phyloP scores from a whole-genome alignment of 257 asterid species.

The Voacanga thouarsii region DNA sequence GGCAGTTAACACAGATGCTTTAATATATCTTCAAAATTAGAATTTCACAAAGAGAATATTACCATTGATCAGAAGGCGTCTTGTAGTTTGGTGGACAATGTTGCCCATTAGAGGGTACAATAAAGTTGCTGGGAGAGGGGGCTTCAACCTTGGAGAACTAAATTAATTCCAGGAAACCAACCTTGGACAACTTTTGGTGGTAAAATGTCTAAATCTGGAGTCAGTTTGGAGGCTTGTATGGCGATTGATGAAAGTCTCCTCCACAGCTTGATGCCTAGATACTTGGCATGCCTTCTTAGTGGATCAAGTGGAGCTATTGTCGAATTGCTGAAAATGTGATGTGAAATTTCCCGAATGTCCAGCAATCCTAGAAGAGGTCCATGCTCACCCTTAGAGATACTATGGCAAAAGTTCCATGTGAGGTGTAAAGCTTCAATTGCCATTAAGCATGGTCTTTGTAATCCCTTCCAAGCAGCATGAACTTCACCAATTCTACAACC shows the following conservation, averaged over 20 bases:
- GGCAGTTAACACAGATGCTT: too few relatives aligned
- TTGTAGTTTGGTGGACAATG: too few relatives aligned
- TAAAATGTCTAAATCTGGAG: too few relatives aligned
- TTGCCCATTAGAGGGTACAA: too few relatives aligned
- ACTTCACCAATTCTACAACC: background rate
- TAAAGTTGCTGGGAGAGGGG: too few relatives aligned
- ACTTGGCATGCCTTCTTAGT: background rate
- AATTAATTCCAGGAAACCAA: too few relatives aligned
- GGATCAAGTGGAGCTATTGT: background rate
- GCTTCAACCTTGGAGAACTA: too few relatives aligned
- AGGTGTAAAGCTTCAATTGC: background rate
- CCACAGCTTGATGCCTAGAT: background rate
- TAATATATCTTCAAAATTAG: too few relatives aligned
- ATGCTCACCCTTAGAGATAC: background rate
- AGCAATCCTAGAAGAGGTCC: background rate
- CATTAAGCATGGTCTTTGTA: background rate
- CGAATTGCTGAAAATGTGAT: background rate
- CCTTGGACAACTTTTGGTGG: background rate
- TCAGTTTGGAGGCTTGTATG: background rate
- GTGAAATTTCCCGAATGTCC: background rate
- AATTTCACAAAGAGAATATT: too few relatives aligned
- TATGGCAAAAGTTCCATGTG: background rate
- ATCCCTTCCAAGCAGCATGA: conserved; percentile 1
- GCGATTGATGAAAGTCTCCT: background rate
- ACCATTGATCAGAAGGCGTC: too few relatives aligned